These are phyloP conservation scores for Colletotrichum sublineola DNA, from an alignment of 2,329 filamentous ascomycete genomes.

Conservation along the genomic window DNA sequence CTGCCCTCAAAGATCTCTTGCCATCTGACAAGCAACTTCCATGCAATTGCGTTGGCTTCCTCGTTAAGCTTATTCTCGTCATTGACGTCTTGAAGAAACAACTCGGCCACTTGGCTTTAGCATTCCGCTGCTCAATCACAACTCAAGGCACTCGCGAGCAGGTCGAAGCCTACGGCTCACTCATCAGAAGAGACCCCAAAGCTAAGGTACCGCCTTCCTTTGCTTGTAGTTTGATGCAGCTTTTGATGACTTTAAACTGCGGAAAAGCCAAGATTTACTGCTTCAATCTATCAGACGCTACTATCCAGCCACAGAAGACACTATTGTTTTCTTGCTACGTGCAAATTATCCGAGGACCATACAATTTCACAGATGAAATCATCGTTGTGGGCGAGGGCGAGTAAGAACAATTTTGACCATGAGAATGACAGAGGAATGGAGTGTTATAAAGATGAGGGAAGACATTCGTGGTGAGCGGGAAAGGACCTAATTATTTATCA, in stretches of 20 bases:
- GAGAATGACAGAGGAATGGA: background rate
- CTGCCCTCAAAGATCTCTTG: conserved; percentile 1
- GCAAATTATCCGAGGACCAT: background rate
- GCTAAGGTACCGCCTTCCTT: conserved; percentile 50
- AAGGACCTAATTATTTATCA: background rate
- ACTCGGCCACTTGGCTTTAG: conserved; percentile 8
- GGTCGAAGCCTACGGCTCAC: conserved; percentile 7
- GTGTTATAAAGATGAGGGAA: background rate
- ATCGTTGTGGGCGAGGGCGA: background rate
- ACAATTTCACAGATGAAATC: background rate
- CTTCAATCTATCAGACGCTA: background rate
- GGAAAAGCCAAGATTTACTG: background rate
- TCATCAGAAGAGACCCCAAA: conserved; percentile 19
- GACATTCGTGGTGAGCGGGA: too few relatives aligned
- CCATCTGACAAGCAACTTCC: background rate
- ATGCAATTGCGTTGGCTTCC: conserved; percentile 14
- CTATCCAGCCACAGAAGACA: background rate
- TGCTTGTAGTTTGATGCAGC: conserved; percentile 49
- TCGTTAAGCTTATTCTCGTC: background rate
- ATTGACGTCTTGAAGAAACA: background rate
- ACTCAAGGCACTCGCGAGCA: conserved; percentile 14
- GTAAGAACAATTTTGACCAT: background rate
- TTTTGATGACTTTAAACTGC: conserved; percentile 15
- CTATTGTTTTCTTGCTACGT: background rate
- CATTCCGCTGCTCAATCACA: background rate